Base-by-base conservation (phyloP, 202 grass and related monocot species). In the Zoysia matrella region DNA sequence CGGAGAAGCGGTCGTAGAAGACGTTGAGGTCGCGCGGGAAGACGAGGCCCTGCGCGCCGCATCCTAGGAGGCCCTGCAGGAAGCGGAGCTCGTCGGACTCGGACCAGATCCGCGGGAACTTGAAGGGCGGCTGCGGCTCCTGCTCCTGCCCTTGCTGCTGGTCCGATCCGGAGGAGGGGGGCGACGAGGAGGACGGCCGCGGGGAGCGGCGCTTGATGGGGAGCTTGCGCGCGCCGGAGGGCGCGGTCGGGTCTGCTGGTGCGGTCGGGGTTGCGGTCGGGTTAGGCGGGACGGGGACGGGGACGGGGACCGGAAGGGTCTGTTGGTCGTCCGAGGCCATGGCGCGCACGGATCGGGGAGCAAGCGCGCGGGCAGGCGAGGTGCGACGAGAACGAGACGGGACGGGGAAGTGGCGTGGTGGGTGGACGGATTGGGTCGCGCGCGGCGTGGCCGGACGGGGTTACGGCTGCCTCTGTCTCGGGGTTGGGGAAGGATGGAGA, bases 61-160 rank as follows among this genome's bases (percentile, higher is more conserved):
- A 97, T 43, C 94, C 94, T 65, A 97, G 91, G 46, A 94, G 94
- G 69, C 94, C 94, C 82, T 97, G 92, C 12, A 94, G 86, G 84
- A 98, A 93, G 68, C 95, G 92, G 40, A 98, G 91, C 88, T 98
- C 95, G 69, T 98, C 95, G 68, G 95, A 89, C 73, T 93, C 95
- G 52, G 92, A 89, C 92, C 95, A 94, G 78, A 94, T 94, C 47
- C 95, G 88, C 82, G 92, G 92, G 81, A 94, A 94, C 82, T 93
- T 91, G 82, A 97, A 90, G 43, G 91, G 82, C 15, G 91, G 91
- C 75, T 49, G 79, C 63, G 45, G 53, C n/a, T 70, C 77, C 15
- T 73, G 75, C 51, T 68, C 65, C 77, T 44, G 77, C 55, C 54
- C 76, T 65, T 40, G 66, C 51, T 13, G 74, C 40, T 7, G 62